Conservation (phyloP, 192 early-diverging fungal genomes). For the Chytriomyces sp. region DNA sequence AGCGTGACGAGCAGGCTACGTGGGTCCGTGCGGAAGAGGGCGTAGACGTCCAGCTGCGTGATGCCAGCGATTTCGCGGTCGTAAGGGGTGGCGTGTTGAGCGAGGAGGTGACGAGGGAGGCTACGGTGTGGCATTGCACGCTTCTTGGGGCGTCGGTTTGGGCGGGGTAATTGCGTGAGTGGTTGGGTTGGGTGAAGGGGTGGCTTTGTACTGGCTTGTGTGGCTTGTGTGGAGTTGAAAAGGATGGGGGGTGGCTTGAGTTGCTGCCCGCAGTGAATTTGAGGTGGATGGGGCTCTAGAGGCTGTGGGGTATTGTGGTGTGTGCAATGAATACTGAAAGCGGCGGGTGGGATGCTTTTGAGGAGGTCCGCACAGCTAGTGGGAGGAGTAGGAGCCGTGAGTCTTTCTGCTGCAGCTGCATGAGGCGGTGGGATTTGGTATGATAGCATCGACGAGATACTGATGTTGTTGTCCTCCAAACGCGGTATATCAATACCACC, state of each 20-base stretch:
- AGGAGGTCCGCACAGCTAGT: background rate
- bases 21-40: no score
- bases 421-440: background rate
- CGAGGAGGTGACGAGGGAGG: background rate
- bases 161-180: background rate
- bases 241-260: no score
- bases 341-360: background rate
- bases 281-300: no score
- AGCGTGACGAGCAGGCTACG: no score
- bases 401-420: background rate
- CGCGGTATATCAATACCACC: no score
- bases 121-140: background rate
- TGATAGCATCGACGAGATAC: no score
- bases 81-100: background rate
- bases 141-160: background rate
- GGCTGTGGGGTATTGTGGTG: no score
- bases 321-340: background rate
- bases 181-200: no score
- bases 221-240: no score
- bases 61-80: background rate
- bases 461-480: no score
- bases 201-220: no score
- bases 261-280: no score
- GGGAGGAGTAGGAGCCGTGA: background rate
- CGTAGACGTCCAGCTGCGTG: background rate